Evolutionary conservation across 768 basidiomycete species (phyloP).

Genomic region (Collybia sp.): DNA sequence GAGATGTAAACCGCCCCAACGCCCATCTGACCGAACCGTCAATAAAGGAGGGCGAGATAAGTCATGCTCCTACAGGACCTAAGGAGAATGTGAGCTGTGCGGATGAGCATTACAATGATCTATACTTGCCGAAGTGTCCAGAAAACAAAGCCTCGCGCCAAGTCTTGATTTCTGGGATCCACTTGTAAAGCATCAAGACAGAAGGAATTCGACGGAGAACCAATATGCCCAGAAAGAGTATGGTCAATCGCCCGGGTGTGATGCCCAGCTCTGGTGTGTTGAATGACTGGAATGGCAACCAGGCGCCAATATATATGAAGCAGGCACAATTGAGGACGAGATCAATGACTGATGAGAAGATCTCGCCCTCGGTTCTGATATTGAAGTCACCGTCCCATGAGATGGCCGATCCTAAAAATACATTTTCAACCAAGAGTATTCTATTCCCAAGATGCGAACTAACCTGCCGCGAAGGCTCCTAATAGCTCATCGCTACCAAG

Average conservation of each 20-base stretch:
- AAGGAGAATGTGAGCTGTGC: not conserved
- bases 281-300: conserved; percentile 67
- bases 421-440: not conserved
- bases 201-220: conserved; percentile 77
- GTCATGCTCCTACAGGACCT: conserved; percentile 47
- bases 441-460: conserved; percentile 2
- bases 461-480: conserved; percentile 83
- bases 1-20: conserved; percentile 90
- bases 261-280: conserved; percentile 54
- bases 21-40: conserved; percentile 60
- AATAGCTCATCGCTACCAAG: conserved; percentile 86
- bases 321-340: conserved; percentile 78
- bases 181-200: conserved; percentile 71
- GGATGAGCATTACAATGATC: not conserved
- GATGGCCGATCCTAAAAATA: conserved; percentile 66
- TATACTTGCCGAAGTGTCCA: conserved; percentile 77
- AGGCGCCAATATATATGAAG: conserved; percentile 87
- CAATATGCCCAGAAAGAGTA: conserved; percentile 66
- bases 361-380: conserved; percentile 73
- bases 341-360: conserved; percentile 89
- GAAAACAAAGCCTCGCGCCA: conserved; percentile 88
- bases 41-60: not conserved
- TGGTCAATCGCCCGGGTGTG: conserved; percentile 63
- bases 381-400: conserved; percentile 91
- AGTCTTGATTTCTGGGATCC: conserved; percentile 81